phyloP scores from a whole-genome alignment of 352 stramenopile species.

The Phytophthora megakarya region DNA sequence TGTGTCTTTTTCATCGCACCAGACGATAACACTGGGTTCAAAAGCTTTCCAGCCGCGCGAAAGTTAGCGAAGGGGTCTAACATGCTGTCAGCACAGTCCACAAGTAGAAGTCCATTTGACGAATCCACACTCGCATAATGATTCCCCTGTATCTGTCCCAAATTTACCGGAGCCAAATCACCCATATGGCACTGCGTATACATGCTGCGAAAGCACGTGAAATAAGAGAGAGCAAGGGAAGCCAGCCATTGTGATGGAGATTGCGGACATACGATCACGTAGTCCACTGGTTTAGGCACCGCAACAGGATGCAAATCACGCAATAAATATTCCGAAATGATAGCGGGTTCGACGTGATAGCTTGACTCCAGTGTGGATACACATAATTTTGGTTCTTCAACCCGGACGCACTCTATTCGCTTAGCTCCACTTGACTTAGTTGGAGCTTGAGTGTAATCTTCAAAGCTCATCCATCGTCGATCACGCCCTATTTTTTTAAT shows the following conservation, averaged over 20 bases:
- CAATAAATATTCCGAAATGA: conserved; percentile 81
- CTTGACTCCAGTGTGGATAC: conserved; percentile 60
- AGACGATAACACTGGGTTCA: conserved; percentile 54
- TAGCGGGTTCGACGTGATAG: conserved; percentile 52
- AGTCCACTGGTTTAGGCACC: conserved; percentile 70
- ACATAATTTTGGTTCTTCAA: conserved; percentile 47
- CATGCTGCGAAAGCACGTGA: conserved; percentile 70
- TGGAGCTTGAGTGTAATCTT: conserved; percentile 34
- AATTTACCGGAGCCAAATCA: conserved; percentile 59
- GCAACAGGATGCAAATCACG: conserved; percentile 70
- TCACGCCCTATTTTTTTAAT: conserved; percentile 21
- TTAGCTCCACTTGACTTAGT: conserved; percentile 20
- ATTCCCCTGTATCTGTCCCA: conserved; percentile 45
- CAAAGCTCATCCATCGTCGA: conserved; percentile 53
- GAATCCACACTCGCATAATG: conserved; percentile 53
- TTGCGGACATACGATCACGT: conserved; percentile 72
- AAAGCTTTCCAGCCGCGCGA: conserved; percentile 57
- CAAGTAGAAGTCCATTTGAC: conserved; percentile 56
- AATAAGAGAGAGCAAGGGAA: conserved; percentile 70
- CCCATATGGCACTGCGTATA: conserved; percentile 76
- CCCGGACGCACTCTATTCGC: conserved; percentile 31
- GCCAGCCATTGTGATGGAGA: conserved; percentile 76
- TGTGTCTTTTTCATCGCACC: conserved; percentile 62
- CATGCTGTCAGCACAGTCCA: conserved; percentile 57
- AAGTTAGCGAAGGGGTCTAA: conserved; percentile 71